A percentile compares a stretch with the other conserved stretches of the same genome.
Conservation (phyloP, 768 basidiomycete species). For the Termitomyces sp. region DNA sequence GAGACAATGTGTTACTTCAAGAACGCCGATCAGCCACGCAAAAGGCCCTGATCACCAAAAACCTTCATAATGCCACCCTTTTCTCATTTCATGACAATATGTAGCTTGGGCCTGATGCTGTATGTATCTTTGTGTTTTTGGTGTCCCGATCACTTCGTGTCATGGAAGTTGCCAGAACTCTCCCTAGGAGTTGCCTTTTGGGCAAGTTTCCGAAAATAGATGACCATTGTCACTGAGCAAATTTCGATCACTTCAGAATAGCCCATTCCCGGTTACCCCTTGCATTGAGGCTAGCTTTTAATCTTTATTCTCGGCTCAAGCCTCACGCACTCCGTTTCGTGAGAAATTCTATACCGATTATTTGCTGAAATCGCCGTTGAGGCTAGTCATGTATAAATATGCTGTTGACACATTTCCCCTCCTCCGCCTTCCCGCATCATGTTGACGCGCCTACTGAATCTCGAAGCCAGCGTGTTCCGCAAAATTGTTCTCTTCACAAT, state of each 20-base stretch:
- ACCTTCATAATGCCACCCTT: neutral
- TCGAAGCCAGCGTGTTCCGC: constrained; percentile 29
- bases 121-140: neutral
- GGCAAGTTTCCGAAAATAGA: constrained; percentile 5
- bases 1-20: neutral
- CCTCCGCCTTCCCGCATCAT: constrained; percentile 18
- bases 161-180: constrained; percentile 7
- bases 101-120: neutral
- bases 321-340: constrained; percentile 8
- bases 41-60: neutral
- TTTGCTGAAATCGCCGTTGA: constrained; percentile 17
- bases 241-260: neutral
- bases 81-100: neutral
- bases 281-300: neutral
- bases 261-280: neutral
- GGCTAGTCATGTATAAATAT: constrained; percentile 12
- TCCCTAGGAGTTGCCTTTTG: constrained; percentile 1
- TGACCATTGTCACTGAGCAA: neutral
- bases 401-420: constrained; percentile 8
- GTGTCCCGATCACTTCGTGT: constrained; percentile 4
- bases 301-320: constrained; percentile 5
- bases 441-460: constrained; percentile 24
- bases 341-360: constrained; percentile 14
- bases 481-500: constrained; percentile 28
- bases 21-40: neutral